Percentiles rank a stretch among this genome's conserved stretches.
These are phyloP conservation scores for Fistulinella prunicolor DNA, from an alignment of 768 basidiomycete species.

Conservation along the genomic window DNA sequence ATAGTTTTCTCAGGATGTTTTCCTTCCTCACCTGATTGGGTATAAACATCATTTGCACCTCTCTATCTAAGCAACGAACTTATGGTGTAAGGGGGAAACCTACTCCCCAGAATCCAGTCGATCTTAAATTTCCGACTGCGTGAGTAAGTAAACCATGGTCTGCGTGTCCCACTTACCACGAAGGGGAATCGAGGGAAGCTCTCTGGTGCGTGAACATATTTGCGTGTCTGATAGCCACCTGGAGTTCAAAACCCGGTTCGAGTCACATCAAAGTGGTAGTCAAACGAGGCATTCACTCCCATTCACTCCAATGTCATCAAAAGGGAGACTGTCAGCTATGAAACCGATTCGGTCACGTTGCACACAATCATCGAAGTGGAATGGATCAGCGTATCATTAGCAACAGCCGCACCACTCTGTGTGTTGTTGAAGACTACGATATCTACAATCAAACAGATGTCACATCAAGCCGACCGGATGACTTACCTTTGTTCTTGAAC, in stretches of 20 bases:
- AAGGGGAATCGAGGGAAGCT: slow-evolving; percentile 45
- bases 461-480: neutral
- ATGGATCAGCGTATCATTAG: slow-evolving; percentile 71
- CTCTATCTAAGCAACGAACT: neutral
- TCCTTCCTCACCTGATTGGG: slow-evolving; percentile 25
- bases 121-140: slow-evolving; percentile 10
- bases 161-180: slow-evolving; percentile 25
- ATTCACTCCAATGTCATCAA: slow-evolving; percentile 70
- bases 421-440: slow-evolving; percentile 63
- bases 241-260: neutral
- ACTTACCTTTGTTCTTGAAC: slow-evolving; percentile 60
- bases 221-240: slow-evolving; percentile 72
- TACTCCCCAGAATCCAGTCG: slow-evolving; percentile 23
- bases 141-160: neutral
- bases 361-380: slow-evolving; percentile 22
- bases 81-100: slow-evolving; percentile 31
- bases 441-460: neutral
- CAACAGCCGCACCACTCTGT: slow-evolving; percentile 63
- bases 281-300: slow-evolving; percentile 54
- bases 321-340: slow-evolving; percentile 60
- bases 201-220: slow-evolving; percentile 78
- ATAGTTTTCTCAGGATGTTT: slow-evolving; percentile 10
- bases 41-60: neutral
- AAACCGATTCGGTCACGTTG: neutral
- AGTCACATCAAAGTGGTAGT: neutral